A percentile compares a stretch with the other conserved stretches of the same genome.
These are phyloP conservation scores for Ilyonectria robusta DNA, from an alignment of 2,329 filamentous ascomycete genomes.

Conservation along the genomic window DNA sequence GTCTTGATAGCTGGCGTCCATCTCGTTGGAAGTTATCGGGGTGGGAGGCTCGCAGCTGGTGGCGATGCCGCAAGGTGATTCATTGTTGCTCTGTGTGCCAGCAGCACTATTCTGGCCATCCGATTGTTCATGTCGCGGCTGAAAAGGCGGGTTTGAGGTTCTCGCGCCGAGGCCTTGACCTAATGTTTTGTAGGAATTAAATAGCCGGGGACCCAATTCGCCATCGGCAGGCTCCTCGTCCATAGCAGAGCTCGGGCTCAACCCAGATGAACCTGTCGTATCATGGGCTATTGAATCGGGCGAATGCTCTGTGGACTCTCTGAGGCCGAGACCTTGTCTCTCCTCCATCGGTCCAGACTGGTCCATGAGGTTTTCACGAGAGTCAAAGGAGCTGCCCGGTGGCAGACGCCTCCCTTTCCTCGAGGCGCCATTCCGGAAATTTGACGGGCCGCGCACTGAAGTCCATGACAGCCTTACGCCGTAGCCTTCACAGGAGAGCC, in stretches of 20 bases:
- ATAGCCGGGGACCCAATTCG: slow-evolving; percentile 33
- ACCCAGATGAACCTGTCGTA: background rate
- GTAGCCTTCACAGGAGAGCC: slow-evolving; percentile 42
- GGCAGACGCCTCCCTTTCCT: slow-evolving; percentile 31
- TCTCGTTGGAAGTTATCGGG: slow-evolving; percentile 3
- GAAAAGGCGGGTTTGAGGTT: background rate
- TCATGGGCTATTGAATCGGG: slow-evolving; percentile 10
- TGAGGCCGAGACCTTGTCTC: background rate
- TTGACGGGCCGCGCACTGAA: slow-evolving; percentile 42
- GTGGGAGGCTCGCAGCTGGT: slow-evolving; percentile 12
- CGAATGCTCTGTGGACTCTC: slow-evolving; percentile 16
- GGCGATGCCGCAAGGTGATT: background rate
- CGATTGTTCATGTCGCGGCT: slow-evolving; percentile 3
- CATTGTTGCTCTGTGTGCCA: background rate
- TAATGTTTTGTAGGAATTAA: slow-evolving; percentile 39
- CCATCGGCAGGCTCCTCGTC: slow-evolving; percentile 22
- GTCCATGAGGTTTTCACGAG: slow-evolving; percentile 4
- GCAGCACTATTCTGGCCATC: background rate
- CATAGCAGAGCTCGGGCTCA: background rate
- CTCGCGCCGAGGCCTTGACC: slow-evolving; percentile 34
- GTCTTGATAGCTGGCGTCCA: slow-evolving; percentile 13
- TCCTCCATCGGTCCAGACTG: background rate
- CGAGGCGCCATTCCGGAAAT: slow-evolving; percentile 26
- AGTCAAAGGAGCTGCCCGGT: slow-evolving; percentile 7
- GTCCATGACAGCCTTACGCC: slow-evolving; percentile 44